Evolutionary conservation across 192 early-diverging fungal species (phyloP).

Genomic region (Entrophospora sp.): DNA sequence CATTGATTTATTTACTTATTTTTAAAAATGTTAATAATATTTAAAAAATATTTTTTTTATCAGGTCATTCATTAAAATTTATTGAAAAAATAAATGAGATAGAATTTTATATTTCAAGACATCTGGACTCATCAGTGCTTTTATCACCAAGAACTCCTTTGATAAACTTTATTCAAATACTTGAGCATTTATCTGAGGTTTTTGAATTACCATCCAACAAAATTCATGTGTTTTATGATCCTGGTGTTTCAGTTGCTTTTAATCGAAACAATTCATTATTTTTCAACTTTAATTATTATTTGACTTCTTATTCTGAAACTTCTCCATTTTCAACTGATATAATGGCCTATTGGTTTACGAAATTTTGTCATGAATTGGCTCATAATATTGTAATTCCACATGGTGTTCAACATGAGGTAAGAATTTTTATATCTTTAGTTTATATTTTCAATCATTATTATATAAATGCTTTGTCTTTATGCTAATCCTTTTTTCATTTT

Average conservation of each 20-base stretch:
- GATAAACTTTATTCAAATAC: slow-evolving; percentile 30
- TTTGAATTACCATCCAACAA: slow-evolving; percentile 48
- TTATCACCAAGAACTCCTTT: slow-evolving; percentile 31
- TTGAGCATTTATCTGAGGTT: slow-evolving; percentile 40
- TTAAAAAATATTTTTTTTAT: not conserved
- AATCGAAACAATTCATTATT: slow-evolving; percentile 68
- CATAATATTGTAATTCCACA: slow-evolving; percentile 67
- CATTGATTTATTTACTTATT: not conserved
- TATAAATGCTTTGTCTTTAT: too few species aligned
- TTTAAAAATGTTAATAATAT: not conserved
- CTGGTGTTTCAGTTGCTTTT: slow-evolving; percentile 63
- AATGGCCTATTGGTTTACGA: slow-evolving; percentile 80
- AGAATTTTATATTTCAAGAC: slow-evolving; percentile 30
- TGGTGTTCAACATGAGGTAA: slow-evolving; percentile 61
- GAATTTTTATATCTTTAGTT: not conserved
- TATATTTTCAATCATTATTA: too few species aligned
- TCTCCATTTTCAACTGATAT: slow-evolving; percentile 26
- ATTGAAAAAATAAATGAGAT: slow-evolving; percentile 28
- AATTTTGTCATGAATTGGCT: slow-evolving; percentile 72
- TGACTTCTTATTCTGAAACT: slow-evolving; percentile 50
- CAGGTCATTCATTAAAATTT: slow-evolving; percentile 32
- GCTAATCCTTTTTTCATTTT: too few species aligned
- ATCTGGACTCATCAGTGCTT: slow-evolving; percentile 30
- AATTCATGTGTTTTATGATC: slow-evolving; percentile 74
- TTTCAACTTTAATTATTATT: slow-evolving; percentile 75